These are phyloP conservation scores for Primulina huaijiensis DNA, from an alignment of 257 asterid species.

Conservation along the genomic window DNA sequence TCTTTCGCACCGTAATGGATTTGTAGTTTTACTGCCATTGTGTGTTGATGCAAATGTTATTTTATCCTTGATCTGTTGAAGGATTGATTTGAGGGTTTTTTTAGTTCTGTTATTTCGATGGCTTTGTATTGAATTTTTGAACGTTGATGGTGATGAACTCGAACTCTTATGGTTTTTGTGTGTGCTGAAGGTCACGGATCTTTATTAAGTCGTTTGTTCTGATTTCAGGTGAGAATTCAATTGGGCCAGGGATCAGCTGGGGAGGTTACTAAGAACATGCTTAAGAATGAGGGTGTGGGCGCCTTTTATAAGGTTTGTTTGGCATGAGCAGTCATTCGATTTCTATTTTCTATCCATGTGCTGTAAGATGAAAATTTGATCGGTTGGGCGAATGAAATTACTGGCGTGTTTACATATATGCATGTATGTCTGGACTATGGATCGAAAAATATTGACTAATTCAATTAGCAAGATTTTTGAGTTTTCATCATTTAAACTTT, in stretches of 20 bases:
- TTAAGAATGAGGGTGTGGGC: slow-evolving; percentile 75
- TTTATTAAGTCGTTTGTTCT: slow-evolving; percentile 17
- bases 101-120: not conserved
- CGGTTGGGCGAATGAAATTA: too few species aligned
- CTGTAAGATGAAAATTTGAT: too few species aligned
- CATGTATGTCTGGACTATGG: too few species aligned
- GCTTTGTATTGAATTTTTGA: not conserved
- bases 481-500: too few species aligned
- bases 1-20: too few species aligned
- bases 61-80: too few species aligned
- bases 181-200: slow-evolving; percentile 24
- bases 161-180: not conserved
- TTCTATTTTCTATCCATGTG: not conserved
- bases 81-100: too few species aligned
- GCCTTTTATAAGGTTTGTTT: slow-evolving; percentile 85
- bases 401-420: too few species aligned
- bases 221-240: slow-evolving; percentile 85
- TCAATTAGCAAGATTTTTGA: too few species aligned
- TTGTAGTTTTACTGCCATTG: too few species aligned
- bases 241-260: slow-evolving; percentile 95
- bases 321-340: not conserved
- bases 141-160: not conserved
- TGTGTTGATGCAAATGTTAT: too few species aligned
- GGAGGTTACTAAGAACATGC: slow-evolving; percentile 63
- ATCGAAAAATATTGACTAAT: too few species aligned